Base-by-base conservation (phyloP, 2,329 filamentous ascomycete species). In the Aspergillus uvarum region DNA sequence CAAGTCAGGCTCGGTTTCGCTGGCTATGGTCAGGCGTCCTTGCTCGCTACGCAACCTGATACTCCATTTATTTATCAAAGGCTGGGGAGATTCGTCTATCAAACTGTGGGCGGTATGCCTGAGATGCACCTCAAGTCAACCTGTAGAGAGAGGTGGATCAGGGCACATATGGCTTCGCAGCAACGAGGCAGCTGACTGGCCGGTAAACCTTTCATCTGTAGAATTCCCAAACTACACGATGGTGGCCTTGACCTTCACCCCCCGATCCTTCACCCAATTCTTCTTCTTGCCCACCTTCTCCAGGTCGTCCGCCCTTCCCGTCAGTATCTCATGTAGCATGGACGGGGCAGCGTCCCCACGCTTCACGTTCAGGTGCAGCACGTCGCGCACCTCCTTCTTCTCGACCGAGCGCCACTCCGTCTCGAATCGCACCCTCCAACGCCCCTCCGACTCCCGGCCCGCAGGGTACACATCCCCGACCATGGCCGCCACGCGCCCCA, bases 381-480 rank as follows among this genome's bases (percentile, higher is more conserved):
- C 75, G 58, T 79, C 70, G 24, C 74, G 71, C 14, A 71, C 70
- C 65, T 65, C 66, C 54, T 75, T 78, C 66, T 68, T 76, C 72
- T 73, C 72, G 26, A 68, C 76, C 60, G 68, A 74, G 14, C 74
- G 74, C 80, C 80, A 82, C 49, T 71, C 71, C 0, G 78, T 75
- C 11, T 70, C 69, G 51, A 82, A 72, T 2, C 69, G 72, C 24
- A 83, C 69, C 24, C 76, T 74, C 19, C 77, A 74, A 35, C 59
- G 48, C 1, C 49, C 58, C 8, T 59, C 51, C 8, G 66, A 32
- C 22, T 70, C 63, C 54, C 79, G 72, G 1, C 88, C 87, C 1
- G 85, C 82, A 0, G 88, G 88, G 72, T 87, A 89, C 8, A 89
- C 76, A 10, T 76, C 78, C 0, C 82, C 84, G 31, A 89, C 75